A percentile compares a stretch with the other conserved stretches of the same genome.
Evolutionary conservation across 192 early-diverging fungal species (phyloP).

Genomic region (Chytriomyces hyalinus): DNA sequence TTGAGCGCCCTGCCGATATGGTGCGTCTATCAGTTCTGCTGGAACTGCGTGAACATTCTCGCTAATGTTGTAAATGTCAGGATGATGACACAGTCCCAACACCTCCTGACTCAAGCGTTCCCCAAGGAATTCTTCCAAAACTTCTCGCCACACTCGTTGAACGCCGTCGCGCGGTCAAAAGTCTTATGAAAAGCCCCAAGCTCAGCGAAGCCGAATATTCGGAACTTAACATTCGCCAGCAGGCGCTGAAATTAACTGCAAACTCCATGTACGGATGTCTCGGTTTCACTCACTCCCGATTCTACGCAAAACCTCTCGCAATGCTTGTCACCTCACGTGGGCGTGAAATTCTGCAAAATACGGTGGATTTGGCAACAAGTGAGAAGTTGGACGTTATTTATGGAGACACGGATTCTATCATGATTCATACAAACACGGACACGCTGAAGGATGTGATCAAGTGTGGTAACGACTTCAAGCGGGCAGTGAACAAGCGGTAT

Average conservation of each 20-base stretch:
- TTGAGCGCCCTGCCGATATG: constrained; percentile 57
- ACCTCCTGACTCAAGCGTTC: constrained; percentile 67
- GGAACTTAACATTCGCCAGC: constrained; percentile 89
- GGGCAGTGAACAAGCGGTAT: constrained; percentile 89
- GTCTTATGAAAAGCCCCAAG: constrained; percentile 79
- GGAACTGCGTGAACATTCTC: constrained; percentile 7
- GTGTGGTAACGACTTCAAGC: constrained; percentile 81
- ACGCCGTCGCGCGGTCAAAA: constrained; percentile 86
- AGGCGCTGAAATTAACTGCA: constrained; percentile 94
- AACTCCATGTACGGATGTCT: constrained; percentile 99
- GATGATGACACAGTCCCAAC: constrained; percentile 78
- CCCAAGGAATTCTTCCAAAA: constrained; percentile 83
- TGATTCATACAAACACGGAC: constrained; percentile 87
- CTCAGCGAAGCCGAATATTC: constrained; percentile 55
- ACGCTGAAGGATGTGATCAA: constrained; percentile 75
- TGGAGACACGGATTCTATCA: constrained; percentile 99
- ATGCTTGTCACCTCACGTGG: constrained; percentile 96
- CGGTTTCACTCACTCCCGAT: constrained; percentile 88
- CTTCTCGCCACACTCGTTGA: constrained; percentile 89
- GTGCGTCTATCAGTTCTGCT: constrained; percentile 12
- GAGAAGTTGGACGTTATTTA: constrained; percentile 94
- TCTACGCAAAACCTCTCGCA: constrained; percentile 96
- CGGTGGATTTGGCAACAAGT: constrained; percentile 80
- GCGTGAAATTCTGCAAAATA: constrained; percentile 93
- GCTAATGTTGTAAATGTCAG: constrained; percentile 20